Percentiles rank a stretch among this genome's conserved stretches.
These are phyloP conservation scores for Entomortierella chlamydospora DNA, from an alignment of 192 early-diverging fungal species.

Conservation along the genomic window DNA sequence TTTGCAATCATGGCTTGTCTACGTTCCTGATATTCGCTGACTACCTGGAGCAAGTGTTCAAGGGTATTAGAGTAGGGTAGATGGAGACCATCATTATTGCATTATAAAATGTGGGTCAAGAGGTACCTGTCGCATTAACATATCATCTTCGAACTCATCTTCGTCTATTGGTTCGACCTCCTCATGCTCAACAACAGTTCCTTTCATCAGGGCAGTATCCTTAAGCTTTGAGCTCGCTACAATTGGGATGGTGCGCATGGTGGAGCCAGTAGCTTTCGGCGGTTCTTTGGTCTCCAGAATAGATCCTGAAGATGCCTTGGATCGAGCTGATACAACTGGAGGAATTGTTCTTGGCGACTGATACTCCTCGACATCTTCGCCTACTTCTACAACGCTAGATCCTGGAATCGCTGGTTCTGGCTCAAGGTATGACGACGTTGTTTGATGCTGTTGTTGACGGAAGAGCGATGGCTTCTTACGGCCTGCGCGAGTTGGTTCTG, in stretches of 20 bases:
- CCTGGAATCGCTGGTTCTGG: constrained; percentile 39
- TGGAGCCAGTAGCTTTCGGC: not conserved
- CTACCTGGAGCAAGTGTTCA: constrained; percentile 20
- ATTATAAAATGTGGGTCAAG: too few relatives aligned
- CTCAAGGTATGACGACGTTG: constrained; percentile 1
- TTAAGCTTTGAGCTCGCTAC: constrained; percentile 30
- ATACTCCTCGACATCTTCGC: constrained; percentile 4
- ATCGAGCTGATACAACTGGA: constrained; percentile 5
- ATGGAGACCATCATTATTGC: not conserved
- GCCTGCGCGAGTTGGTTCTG: not conserved
- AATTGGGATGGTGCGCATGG: constrained; percentile 14
- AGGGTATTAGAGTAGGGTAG: not conserved
- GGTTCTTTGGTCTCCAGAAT: constrained; percentile 18
- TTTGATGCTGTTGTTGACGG: constrained; percentile 27
- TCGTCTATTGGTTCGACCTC: constrained; percentile 54
- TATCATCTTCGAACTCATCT: constrained; percentile 62
- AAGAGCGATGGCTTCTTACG: constrained; percentile 38
- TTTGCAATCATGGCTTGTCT: constrained; percentile 52
- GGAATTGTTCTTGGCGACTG: not conserved
- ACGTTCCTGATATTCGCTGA: constrained; percentile 52
- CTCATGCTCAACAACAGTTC: constrained; percentile 59
- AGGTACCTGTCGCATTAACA: constrained; percentile 64
- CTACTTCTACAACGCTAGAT: constrained; percentile 4
- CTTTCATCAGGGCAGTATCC: constrained; percentile 57
- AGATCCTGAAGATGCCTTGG: not conserved